Conservation (phyloP, 208 protist genomes). For the Crithidia bombi region DNA sequence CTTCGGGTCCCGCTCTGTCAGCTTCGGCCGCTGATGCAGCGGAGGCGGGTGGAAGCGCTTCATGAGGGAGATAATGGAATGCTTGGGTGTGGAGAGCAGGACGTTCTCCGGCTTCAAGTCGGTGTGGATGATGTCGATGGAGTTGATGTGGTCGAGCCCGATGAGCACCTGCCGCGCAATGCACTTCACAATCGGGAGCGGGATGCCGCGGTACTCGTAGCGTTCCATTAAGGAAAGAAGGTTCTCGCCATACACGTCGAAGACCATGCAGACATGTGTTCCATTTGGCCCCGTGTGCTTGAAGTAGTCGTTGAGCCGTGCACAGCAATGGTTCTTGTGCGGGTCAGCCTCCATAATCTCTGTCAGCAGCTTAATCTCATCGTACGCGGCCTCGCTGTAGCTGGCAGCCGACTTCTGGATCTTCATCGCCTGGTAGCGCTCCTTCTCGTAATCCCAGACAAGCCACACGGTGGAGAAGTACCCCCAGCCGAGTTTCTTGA, state of each 20-base stretch:
- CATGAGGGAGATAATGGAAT: slow-evolving; percentile 89
- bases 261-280: slow-evolving; percentile 97
- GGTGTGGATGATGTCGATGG: slow-evolving; percentile 96
- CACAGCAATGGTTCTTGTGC: slow-evolving; percentile 68
- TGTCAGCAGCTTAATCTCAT: slow-evolving; percentile 82
- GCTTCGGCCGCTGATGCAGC: slow-evolving; percentile 70
- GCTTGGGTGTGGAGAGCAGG: slow-evolving; percentile 85
- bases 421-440: slow-evolving; percentile 89
- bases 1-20: slow-evolving; percentile 84
- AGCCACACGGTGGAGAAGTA: slow-evolving; percentile 99
- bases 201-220: slow-evolving; percentile 96
- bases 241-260: slow-evolving; percentile 97
- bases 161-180: slow-evolving; percentile 92
- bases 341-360: slow-evolving; percentile 85
- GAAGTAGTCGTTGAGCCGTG: slow-evolving; percentile 91
- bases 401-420: slow-evolving; percentile 80
- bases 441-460: slow-evolving; percentile 95
- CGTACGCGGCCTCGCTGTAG: slow-evolving; percentile 84
- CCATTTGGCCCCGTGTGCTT: slow-evolving; percentile 89
- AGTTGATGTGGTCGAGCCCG: slow-evolving; percentile 95
- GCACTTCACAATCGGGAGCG: slow-evolving; percentile 93
- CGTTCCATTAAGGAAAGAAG: slow-evolving; percentile 96
- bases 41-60: slow-evolving; percentile 77
- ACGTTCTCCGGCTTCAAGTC: slow-evolving; percentile 98
- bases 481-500: slow-evolving; percentile 98